These are phyloP conservation scores for Coemansia sp. DNA, from an alignment of 192 early-diverging fungal species.

Conservation along the genomic window DNA sequence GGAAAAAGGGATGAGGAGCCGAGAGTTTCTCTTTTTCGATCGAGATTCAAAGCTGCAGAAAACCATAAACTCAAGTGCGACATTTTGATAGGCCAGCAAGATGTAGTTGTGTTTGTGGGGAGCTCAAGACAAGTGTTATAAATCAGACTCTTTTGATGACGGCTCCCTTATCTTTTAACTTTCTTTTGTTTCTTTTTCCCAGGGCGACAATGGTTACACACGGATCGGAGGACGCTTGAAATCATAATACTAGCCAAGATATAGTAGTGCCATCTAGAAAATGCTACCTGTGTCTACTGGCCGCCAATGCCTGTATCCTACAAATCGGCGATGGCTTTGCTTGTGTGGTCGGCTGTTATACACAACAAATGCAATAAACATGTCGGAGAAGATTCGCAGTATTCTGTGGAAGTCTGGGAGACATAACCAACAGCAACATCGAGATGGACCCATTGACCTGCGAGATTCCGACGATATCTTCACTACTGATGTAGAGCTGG, in stretches of 20 bases:
- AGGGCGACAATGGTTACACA: background rate
- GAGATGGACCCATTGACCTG: background rate
- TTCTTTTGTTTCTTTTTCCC: background rate
- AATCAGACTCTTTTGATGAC: no score
- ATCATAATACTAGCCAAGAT: background rate
- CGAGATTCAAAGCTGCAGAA: no score
- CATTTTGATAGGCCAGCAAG: background rate
- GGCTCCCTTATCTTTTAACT: background rate
- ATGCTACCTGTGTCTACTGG: background rate
- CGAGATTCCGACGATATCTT: background rate
- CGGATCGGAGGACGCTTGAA: background rate
- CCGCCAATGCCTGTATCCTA: background rate
- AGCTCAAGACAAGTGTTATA: no score
- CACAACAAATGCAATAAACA: background rate
- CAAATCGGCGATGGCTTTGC: background rate
- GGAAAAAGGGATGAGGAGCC: background rate
- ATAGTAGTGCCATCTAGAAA: background rate
- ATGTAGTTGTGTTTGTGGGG: no score
- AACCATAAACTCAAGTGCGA: background rate
- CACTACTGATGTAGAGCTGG: background rate
- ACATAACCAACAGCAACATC: background rate
- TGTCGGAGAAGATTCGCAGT: slow-evolving; percentile 1
- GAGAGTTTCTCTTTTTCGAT: no score
- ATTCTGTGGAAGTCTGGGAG: slow-evolving; percentile 22
- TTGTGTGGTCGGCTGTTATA: background rate